Conservation (phyloP, 2,329 filamentous ascomycete species). For the Trichothecium sympodiale region DNA sequence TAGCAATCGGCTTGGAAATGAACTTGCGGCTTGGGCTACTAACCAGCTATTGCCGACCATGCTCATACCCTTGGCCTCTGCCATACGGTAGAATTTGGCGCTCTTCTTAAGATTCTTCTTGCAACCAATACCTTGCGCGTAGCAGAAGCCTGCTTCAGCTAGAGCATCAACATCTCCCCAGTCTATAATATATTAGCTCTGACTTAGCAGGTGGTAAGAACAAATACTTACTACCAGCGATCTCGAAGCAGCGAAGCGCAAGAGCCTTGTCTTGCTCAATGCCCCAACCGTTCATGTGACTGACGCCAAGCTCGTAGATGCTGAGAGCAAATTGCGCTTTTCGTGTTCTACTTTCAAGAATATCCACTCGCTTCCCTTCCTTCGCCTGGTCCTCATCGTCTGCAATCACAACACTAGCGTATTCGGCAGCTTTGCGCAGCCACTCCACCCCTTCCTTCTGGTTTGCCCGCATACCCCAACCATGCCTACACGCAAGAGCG, state of each 20-base stretch:
- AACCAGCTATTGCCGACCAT: conserved; percentile 99
- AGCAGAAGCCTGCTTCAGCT: conserved; percentile 91
- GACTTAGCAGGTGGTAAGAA: neutral
- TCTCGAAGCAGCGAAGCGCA: conserved; percentile 88
- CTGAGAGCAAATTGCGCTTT: conserved; percentile 91
- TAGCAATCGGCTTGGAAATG: neutral
- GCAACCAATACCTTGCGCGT: conserved; percentile 83
- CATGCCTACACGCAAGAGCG: conserved; percentile 86
- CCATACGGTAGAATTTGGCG: conserved; percentile 79
- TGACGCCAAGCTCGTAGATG: conserved; percentile 92
- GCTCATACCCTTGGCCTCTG: conserved; percentile 86
- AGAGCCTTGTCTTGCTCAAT: conserved; percentile 85
- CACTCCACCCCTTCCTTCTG: conserved; percentile 82
- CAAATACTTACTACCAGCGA: conserved; percentile 62
- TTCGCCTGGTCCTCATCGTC: conserved; percentile 63
- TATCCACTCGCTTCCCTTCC: conserved; percentile 51
- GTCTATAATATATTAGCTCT: conserved; percentile 30
- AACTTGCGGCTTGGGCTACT: conserved; percentile 22
- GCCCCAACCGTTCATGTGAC: conserved; percentile 97
- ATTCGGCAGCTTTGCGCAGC: conserved; percentile 84
- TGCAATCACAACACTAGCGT: conserved; percentile 68
- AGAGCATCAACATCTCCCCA: conserved; percentile 96
- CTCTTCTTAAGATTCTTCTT: conserved; percentile 96
- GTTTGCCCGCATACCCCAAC: conserved; percentile 95
- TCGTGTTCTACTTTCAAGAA: conserved; percentile 65